A percentile compares a stretch with the other conserved stretches of the same genome.
phyloP scores from a whole-genome alignment of 2,329 filamentous ascomycete species.

The Aspergillus tubingensis region DNA sequence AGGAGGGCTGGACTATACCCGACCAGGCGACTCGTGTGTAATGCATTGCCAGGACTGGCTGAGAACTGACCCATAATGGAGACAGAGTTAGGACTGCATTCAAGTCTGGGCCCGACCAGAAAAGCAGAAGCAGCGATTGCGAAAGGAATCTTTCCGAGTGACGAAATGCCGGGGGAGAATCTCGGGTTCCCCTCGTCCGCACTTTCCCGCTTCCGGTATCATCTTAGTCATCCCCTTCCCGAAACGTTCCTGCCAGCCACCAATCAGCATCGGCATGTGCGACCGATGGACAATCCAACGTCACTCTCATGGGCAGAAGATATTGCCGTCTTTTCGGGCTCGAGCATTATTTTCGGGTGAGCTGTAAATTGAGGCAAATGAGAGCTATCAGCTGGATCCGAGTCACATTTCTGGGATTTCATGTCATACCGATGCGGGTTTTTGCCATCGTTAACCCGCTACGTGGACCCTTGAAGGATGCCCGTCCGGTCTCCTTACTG shows the following conservation, averaged over 20 bases:
- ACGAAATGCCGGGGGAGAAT: constrained; percentile 20
- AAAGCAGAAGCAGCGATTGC: too few species aligned
- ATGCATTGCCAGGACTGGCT: neutral
- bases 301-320: constrained; percentile 33
- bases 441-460: neutral
- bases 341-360: constrained; percentile 8
- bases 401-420: neutral
- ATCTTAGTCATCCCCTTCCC: constrained; percentile 22
- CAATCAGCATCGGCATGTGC: constrained; percentile 28
- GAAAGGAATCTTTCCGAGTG: constrained; percentile 17
- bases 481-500: neutral
- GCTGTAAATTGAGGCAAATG: constrained; percentile 2
- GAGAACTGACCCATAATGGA: neutral
- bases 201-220: constrained; percentile 12
- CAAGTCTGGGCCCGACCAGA: neutral
- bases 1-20: constrained; percentile 6
- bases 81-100: neutral
- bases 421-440: neutral
- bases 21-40: neutral
- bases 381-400: neutral
- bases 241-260: constrained; percentile 19
- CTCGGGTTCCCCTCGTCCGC: constrained; percentile 15
- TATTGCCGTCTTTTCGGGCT: constrained; percentile 34
- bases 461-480: too few species aligned
- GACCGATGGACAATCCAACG: constrained; percentile 22